These are phyloP conservation scores for Puccinia novopanici DNA, from an alignment of 1,284 basidiomycete genomes.

Conservation along the genomic window DNA sequence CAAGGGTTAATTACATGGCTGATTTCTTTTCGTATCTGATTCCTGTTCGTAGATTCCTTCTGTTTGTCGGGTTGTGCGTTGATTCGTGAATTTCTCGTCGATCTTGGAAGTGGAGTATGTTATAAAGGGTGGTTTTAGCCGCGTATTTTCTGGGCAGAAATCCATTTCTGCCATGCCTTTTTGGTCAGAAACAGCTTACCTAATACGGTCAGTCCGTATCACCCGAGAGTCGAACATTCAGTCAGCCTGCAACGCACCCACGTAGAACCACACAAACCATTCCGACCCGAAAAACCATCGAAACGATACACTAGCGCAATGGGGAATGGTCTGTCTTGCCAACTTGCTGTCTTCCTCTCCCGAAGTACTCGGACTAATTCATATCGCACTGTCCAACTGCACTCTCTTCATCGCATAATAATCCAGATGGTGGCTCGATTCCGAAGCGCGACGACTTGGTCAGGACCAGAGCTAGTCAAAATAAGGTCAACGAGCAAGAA, in stretches of 20 bases:
- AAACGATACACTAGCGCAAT: neutral
- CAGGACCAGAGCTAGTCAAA: conserved; percentile 73
- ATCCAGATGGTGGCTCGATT: conserved; percentile 64
- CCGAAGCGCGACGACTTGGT: conserved; percentile 79
- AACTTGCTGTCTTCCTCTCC: neutral
- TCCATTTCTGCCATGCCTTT: neutral
- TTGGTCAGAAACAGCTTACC: conserved; percentile 2
- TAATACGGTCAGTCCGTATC: neutral
- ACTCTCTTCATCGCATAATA: neutral
- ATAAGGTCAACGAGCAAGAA: conserved; percentile 81
- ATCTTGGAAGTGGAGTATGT: no score
- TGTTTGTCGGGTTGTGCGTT: no score
- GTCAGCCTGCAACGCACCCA: neutral
- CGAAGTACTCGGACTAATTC: neutral
- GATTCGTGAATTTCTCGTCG: no score
- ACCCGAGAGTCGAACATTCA: neutral
- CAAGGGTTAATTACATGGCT: no score
- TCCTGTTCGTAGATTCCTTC: no score
- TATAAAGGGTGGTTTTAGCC: no score
- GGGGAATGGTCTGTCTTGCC: conserved; percentile 40
- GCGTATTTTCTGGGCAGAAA: neutral
- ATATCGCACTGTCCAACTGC: neutral
- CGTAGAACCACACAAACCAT: neutral
- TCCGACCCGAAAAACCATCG: neutral
- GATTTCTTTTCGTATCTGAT: no score